Conservation (phyloP, 2,329 filamentous ascomycete genomes). For the Hypoxylon sp. region DNA sequence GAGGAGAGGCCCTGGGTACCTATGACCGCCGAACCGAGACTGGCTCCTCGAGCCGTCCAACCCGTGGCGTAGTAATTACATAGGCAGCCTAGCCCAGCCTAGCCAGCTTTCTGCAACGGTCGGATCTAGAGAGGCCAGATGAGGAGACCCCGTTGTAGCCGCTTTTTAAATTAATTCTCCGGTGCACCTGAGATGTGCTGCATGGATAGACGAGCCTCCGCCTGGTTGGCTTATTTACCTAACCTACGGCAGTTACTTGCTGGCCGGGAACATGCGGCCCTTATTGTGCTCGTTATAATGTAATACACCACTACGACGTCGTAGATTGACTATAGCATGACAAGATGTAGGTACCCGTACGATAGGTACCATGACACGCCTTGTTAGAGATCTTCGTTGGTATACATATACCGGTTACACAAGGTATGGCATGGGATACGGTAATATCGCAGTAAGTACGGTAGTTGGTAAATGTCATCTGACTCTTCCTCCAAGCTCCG, state of each 20-base stretch:
- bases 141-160: slow-evolving; percentile 42
- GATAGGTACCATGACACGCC: slow-evolving; percentile 18
- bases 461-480: slow-evolving; percentile 35
- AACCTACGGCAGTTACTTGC: slow-evolving; percentile 40
- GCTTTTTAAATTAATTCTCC: slow-evolving; percentile 45
- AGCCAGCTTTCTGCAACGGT: slow-evolving; percentile 36
- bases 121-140: slow-evolving; percentile 38
- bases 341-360: slow-evolving; percentile 40
- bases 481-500: slow-evolving; percentile 27
- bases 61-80: slow-evolving; percentile 42
- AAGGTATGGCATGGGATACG: slow-evolving; percentile 19
- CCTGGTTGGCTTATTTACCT: slow-evolving; percentile 41
- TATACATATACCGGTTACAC: slow-evolving; percentile 27
- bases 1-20: slow-evolving; percentile 14
- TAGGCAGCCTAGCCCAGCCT: slow-evolving; percentile 28
- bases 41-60: slow-evolving; percentile 36
- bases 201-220: slow-evolving; percentile 33
- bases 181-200: slow-evolving; percentile 41
- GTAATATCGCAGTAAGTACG: slow-evolving; percentile 32
- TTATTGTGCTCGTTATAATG: slow-evolving; percentile 20
- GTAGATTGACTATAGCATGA: slow-evolving; percentile 28
- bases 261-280: slow-evolving; percentile 35
- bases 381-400: slow-evolving; percentile 17
- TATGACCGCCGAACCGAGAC: slow-evolving; percentile 26
- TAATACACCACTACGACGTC: slow-evolving; percentile 29